Base-by-base conservation (phyloP, 2,329 filamentous ascomycete species). In the Exophiala oligosperma region DNA sequence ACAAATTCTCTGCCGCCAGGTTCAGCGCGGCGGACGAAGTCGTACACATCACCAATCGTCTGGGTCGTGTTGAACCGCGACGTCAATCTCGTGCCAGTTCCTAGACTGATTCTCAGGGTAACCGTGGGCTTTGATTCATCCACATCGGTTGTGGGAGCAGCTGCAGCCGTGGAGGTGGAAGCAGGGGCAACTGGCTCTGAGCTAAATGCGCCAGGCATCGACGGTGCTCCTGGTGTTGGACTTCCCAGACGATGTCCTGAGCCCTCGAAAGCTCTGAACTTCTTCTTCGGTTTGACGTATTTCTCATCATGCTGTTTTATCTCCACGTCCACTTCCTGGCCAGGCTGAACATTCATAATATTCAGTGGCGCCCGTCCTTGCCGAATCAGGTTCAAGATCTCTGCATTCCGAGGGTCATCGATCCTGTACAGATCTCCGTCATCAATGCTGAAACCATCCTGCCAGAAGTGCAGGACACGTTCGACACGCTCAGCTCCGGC, bases 51-150 rank as follows among this genome's bases (percentile, higher is more conserved):
- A 41, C 84, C 84, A 57, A 88, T 79, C 0, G 84, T 87, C 67
- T 86, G 83, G 1, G 80, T 82, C 0, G 83, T 85, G 70, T 88
- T 88, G 76, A 88, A 88, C 23, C 84, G 79, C 21, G 82, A 84
- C 5, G 77, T 78, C 58, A 87, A 70, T 12, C 84, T 77, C 11
- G 84, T 84, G 35, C 85, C 85, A 64, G 87, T 84, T 23, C 83
- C 84, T 4, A 88, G 78, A 35, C 84, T 82, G 57, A 87, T 80
- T 70, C 87, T 84, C 35, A 88, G 74, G 11, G 81, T 84, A 2
- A 88, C 67, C 0, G 73, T 81, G 2, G 85, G 85, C 48, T 80
- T 77, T 5, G 82, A 82, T 49, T 83, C 77, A 66, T 87, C 82
- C 44, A 87, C 72, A 2, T 79, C 66, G 43, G 81, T 77, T 21